These are phyloP conservation scores for Cenchrus purpureus DNA, from an alignment of 176 grass and related monocot genomes.

Conservation along the genomic window DNA sequence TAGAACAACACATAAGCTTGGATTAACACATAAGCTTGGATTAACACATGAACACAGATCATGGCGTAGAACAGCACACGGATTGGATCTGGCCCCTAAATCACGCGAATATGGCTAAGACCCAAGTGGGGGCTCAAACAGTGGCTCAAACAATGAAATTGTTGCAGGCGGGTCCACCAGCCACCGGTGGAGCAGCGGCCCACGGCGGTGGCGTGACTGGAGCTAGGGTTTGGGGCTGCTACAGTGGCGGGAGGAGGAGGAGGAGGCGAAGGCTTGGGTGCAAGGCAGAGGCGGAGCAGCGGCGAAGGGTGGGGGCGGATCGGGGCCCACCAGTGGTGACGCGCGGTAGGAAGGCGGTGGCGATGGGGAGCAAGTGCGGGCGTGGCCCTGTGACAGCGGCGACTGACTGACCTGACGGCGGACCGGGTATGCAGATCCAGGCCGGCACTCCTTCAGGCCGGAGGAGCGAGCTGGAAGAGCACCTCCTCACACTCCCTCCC, in stretches of 20 bases:
- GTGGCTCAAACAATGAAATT: not conserved
- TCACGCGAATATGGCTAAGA: not conserved
- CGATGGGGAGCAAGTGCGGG: not conserved
- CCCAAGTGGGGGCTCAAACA: not conserved
- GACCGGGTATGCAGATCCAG: not conserved
- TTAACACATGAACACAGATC: too few species aligned
- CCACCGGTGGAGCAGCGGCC: not conserved
- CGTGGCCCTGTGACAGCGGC: not conserved
- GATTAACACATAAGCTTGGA: not conserved
- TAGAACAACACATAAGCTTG: too few species aligned
- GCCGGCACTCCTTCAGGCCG: too few species aligned
- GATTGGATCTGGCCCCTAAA: slow-evolving; percentile 1
- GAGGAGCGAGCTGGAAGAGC: too few species aligned
- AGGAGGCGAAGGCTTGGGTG: not conserved
- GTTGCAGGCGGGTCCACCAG: not conserved
- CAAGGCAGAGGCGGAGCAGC: not conserved
- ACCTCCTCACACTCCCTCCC: too few species aligned
- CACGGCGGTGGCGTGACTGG: not conserved
- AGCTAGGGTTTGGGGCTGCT: not conserved
- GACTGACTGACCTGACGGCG: slow-evolving; percentile 29
- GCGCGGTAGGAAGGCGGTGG: too few species aligned
- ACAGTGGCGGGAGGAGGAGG: not conserved
- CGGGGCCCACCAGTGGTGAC: not conserved
- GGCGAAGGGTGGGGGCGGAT: not conserved
- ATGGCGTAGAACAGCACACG: too few species aligned